Percentiles rank a stretch among this genome's conserved stretches.
Evolutionary conservation across 2,329 filamentous ascomycete species (phyloP).

Genomic region (Calycina herbarum): DNA sequence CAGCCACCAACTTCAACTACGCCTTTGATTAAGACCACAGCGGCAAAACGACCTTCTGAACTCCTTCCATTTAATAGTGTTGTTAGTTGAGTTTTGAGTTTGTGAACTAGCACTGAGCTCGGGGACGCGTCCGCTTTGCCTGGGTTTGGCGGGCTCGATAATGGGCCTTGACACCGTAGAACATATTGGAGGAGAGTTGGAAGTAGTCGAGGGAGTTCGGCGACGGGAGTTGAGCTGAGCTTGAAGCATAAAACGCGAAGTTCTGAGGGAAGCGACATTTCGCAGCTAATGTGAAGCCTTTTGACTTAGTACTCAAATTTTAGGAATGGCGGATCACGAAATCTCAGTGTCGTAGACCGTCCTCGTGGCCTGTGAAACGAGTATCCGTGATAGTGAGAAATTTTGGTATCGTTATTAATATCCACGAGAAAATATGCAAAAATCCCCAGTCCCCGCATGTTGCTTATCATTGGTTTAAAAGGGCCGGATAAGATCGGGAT

Average conservation of each 20-base stretch:
- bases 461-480: background rate
- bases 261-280: conserved; percentile 50
- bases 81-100: conserved; percentile 75
- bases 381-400: background rate
- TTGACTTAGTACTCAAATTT: background rate
- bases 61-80: conserved; percentile 77
- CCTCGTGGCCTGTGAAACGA: background rate
- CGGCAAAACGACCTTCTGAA: conserved; percentile 73
- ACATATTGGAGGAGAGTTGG: conserved; percentile 66
- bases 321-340: background rate
- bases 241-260: conserved; percentile 66
- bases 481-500: background rate
- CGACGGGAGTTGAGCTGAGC: conserved; percentile 68
- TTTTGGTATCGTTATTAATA: conserved; percentile 3
- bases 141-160: conserved; percentile 63
- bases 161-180: conserved; percentile 55
- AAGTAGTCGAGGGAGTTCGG: conserved; percentile 72
- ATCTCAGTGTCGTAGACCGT: background rate
- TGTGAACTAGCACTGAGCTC: conserved; percentile 71
- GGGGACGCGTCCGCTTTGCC: conserved; percentile 64
- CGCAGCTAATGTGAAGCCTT: background rate
- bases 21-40: conserved; percentile 76
- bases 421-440: background rate
- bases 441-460: background rate
- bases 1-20: conserved; percentile 80